These are phyloP conservation scores for Yarrowia sp. DNA, from an alignment of 805 yeast species.

Conservation along the genomic window DNA sequence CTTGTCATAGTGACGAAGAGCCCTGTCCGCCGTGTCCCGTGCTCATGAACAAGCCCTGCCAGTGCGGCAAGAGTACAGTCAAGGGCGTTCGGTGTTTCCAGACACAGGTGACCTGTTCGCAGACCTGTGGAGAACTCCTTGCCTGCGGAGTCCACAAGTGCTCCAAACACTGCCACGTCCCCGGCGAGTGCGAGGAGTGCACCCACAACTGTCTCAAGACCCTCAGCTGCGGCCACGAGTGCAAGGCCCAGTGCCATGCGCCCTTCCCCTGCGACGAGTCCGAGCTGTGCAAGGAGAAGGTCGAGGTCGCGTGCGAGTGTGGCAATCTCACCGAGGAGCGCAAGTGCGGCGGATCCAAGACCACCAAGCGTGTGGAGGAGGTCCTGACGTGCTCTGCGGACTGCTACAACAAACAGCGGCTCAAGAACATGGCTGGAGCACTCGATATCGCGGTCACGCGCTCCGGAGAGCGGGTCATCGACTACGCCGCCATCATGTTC, in stretches of 20 bases:
- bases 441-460: conserved; percentile 45
- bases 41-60: conserved; percentile 55
- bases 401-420: conserved; percentile 62
- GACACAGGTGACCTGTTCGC: conserved; percentile 64
- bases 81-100: conserved; percentile 71
- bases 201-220: conserved; percentile 55
- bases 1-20: conserved; percentile 66
- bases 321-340: conserved; percentile 51
- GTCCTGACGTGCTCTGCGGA: conserved; percentile 63
- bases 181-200: conserved; percentile 64
- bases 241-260: conserved; percentile 64
- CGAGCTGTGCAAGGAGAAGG: conserved; percentile 50
- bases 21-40: conserved; percentile 77
- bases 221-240: conserved; percentile 64
- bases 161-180: conserved; percentile 53
- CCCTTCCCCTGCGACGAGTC: conserved; percentile 46
- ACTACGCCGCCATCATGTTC: conserved; percentile 31
- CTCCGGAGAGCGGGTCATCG: conserved; percentile 31
- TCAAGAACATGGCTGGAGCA: conserved; percentile 60
- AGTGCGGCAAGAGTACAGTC: conserved; percentile 57
- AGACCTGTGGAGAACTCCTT: conserved; percentile 54
- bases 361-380: conserved; percentile 39
- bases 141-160: conserved; percentile 54
- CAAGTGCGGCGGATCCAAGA: conserved; percentile 56
- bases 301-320: conserved; percentile 60